Evolutionary conservation across 805 yeast genomes (phyloP).

Genomic region (Ogataea ramenticola): DNA sequence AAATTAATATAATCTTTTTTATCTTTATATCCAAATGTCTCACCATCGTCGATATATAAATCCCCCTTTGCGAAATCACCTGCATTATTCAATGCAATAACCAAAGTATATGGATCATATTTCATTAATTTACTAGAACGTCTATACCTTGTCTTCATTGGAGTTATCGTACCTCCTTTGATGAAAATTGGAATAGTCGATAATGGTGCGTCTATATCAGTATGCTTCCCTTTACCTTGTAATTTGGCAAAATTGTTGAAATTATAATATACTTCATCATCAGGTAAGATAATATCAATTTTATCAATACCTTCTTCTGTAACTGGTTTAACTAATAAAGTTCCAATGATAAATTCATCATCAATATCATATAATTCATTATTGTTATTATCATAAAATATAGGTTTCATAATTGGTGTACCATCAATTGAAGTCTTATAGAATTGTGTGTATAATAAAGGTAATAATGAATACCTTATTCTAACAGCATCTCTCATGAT

Average conservation of each 20-base stretch:
- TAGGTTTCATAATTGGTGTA: slow-evolving; percentile 62
- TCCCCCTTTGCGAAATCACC: slow-evolving; percentile 48
- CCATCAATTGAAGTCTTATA: slow-evolving; percentile 55
- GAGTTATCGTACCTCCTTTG: slow-evolving; percentile 72
- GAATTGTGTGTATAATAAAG: slow-evolving; percentile 76
- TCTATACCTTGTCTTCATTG: slow-evolving; percentile 66
- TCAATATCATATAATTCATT: slow-evolving; percentile 52
- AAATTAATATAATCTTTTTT: slow-evolving; percentile 43
- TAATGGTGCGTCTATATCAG: slow-evolving; percentile 35
- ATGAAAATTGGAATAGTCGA: slow-evolving; percentile 62
- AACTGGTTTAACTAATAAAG: slow-evolving; percentile 73
- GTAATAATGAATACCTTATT: slow-evolving; percentile 70
- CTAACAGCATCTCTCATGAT: slow-evolving; percentile 63
- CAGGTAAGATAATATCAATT: slow-evolving; percentile 46
- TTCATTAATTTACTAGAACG: slow-evolving; percentile 72
- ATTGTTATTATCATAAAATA: slow-evolving; percentile 50
- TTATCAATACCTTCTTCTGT: slow-evolving; percentile 41
- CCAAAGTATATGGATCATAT: slow-evolving; percentile 73
- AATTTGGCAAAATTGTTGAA: slow-evolving; percentile 29
- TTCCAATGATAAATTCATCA: slow-evolving; percentile 77
- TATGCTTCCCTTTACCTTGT: slow-evolving; percentile 32
- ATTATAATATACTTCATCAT: slow-evolving; percentile 48
- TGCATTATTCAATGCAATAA: slow-evolving; percentile 45
- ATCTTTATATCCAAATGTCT: slow-evolving; percentile 46
- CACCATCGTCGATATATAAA: slow-evolving; percentile 82